Evolutionary conservation across 2,329 filamentous ascomycete species (phyloP).

Genomic region (Elsinoe fawcettii): DNA sequence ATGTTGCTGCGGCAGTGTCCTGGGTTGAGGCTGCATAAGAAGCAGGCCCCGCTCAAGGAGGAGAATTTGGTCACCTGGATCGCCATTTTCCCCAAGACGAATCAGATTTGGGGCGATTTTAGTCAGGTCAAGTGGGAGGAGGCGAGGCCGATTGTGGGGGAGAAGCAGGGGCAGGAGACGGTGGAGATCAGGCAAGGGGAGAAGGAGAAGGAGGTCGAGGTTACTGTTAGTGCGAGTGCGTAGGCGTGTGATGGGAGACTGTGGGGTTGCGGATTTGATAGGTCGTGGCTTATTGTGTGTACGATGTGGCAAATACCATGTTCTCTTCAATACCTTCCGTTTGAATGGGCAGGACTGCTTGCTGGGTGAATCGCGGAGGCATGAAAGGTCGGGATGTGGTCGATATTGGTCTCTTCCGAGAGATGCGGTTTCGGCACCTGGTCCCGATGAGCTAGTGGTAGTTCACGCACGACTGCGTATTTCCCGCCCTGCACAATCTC

Average conservation of each 20-base stretch:
- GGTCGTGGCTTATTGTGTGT: too few species aligned
- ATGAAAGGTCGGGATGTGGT: too few species aligned
- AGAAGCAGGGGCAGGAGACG: conserved; percentile 6
- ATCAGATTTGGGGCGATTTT: conserved; percentile 13
- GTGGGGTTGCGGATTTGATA: too few species aligned
- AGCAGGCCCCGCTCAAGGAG: conserved; percentile 3
- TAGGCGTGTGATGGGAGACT: not conserved
- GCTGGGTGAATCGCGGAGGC: too few species aligned
- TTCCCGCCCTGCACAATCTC: too few species aligned
- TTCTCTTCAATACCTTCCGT: too few species aligned
- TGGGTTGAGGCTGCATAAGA: not conserved
- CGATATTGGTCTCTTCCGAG: too few species aligned
- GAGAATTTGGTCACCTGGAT: conserved; percentile 13
- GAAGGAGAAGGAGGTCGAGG: not conserved
- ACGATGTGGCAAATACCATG: too few species aligned
- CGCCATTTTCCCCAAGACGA: conserved; percentile 14
- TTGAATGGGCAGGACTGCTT: too few species aligned
- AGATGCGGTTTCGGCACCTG: too few species aligned
- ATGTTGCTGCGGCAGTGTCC: conserved; percentile 10
- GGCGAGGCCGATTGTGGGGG: not conserved
- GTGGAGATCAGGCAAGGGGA: not conserved
- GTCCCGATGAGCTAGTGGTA: too few species aligned
- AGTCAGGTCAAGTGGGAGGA: not conserved
- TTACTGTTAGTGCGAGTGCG: not conserved
- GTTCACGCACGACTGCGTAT: too few species aligned